Evolutionary conservation across 148 eudicot species (phyloP), one percentile per base, ranked within the genome.

Genomic region (Heliamphora exappendiculata): DNA sequence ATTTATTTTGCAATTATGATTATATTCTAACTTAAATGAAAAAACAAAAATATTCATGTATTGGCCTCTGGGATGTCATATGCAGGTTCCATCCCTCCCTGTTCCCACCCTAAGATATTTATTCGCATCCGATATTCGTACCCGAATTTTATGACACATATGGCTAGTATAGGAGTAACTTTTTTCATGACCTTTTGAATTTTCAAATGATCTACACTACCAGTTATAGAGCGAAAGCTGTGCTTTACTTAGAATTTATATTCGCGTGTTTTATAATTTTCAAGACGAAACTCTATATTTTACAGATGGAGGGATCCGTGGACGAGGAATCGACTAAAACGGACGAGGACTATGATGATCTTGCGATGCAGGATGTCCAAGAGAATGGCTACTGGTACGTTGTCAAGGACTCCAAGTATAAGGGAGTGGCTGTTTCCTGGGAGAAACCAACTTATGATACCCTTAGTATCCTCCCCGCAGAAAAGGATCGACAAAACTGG

Each of bases 241-340:
- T 33, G 39, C 8, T 0, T 16, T 6, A 33, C 14, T 29, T 5
- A 29, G 9, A 7, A 1, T 39, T 7, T 39, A 8, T 20, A 19
- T 37, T 20, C 3, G 0, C 22, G 34, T 67, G 20, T 10, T 24
- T 13, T 53, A 7, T 20, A 33, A 1, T 24, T 71, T 29, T 71
- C 17, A 71, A 8, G 60, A n/a, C 53, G 3, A 11, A 71, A 51
- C 58, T 49, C 11, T 51, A 7, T 71, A 33, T 34, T 51, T 36
- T 55, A 59, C 89, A 94, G 97, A 78, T 94, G 82, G 97, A 92
- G 80, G 98, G 98, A 7, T 94, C 98, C 12, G 98, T 94, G 37
- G 98, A 94, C 62, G 98, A 92, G 85, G 92, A 78, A 70, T 94
- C 96, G 16, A 88, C 92, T 7, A 89, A 91, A 81, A 92, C 97